Evolutionary conservation across 805 yeast genomes (phyloP).

Genomic region (Clavispora phyllophila): DNA sequence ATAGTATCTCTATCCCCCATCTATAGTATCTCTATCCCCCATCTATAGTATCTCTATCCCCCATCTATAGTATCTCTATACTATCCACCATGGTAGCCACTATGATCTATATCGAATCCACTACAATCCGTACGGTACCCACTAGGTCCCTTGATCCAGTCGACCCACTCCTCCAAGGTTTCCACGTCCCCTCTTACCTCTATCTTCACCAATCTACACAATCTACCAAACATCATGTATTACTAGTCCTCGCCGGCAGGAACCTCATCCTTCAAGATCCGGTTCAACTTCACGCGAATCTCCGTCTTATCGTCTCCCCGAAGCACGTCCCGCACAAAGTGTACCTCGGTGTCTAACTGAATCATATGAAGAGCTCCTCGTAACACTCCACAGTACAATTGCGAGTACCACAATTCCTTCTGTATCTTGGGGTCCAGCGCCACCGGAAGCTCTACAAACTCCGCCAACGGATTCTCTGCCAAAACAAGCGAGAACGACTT

Average conservation of each 20-base stretch:
- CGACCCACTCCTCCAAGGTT: too few relatives aligned
- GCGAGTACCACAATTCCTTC: conserved; percentile 87
- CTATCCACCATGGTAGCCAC: too few relatives aligned
- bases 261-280: conserved; percentile 82
- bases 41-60: too few relatives aligned
- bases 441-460: conserved; percentile 86
- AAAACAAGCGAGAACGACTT: conserved; percentile 69
- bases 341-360: conserved; percentile 82
- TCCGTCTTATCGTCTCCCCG: conserved; percentile 84
- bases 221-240: too few relatives aligned
- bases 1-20: too few relatives aligned
- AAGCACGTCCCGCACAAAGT: conserved; percentile 72
- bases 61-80: too few relatives aligned
- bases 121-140: too few relatives aligned
- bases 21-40: too few relatives aligned
- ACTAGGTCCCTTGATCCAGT: too few relatives aligned
- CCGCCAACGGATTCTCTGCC: conserved; percentile 86
- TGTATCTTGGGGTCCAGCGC: conserved; percentile 60
- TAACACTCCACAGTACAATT: conserved; percentile 82
- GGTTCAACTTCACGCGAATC: conserved; percentile 63
- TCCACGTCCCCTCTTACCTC: too few relatives aligned
- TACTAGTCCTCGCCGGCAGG: conserved; percentile 98
- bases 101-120: too few relatives aligned
- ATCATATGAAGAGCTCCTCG: conserved; percentile 95
- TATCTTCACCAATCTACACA: too few relatives aligned